Percentiles rank a stretch among this genome's conserved stretches.
Evolutionary conservation across 2,329 filamentous ascomycete species (phyloP).

Genomic region (Ophiostoma novo-ulmi): DNA sequence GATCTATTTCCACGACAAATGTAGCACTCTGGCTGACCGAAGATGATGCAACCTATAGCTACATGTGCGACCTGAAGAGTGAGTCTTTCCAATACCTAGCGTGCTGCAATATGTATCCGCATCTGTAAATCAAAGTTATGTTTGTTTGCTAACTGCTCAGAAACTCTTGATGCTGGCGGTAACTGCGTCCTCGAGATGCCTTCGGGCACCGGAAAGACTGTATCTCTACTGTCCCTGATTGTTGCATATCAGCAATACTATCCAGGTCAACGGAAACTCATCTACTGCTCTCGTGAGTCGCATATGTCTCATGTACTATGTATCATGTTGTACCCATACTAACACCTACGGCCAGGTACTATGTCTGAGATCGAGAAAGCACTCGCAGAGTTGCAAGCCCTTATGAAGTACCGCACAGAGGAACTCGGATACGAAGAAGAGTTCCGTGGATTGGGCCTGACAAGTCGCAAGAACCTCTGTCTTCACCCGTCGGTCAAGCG

Average conservation of each 20-base stretch:
- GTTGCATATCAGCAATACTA: slow-evolving; percentile 94
- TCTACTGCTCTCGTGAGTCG: slow-evolving; percentile 82
- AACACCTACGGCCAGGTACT: slow-evolving; percentile 51
- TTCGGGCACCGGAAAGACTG: slow-evolving; percentile 95
- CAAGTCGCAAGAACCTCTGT: slow-evolving; percentile 95
- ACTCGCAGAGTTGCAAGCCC: slow-evolving; percentile 76
- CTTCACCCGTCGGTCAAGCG: slow-evolving; percentile 92
- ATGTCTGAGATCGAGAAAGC: slow-evolving; percentile 99
- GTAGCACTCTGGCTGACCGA: slow-evolving; percentile 14
- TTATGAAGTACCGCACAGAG: slow-evolving; percentile 92
- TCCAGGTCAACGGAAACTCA: slow-evolving; percentile 88
- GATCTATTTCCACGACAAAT: not conserved
- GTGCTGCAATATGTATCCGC: not conserved
- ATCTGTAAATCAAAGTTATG: not conserved
- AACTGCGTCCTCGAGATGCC: slow-evolving; percentile 99
- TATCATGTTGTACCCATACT: not conserved
- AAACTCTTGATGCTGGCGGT: slow-evolving; percentile 85
- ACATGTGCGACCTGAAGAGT: slow-evolving; percentile 57
- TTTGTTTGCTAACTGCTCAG: slow-evolving; percentile 33
- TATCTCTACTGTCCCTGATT: slow-evolving; percentile 90
- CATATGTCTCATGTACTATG: not conserved
- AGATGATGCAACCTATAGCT: slow-evolving; percentile 34
- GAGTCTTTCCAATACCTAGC: slow-evolving; percentile 22
- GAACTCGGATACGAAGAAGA: slow-evolving; percentile 89
- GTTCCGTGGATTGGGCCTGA: slow-evolving; percentile 84